These are phyloP conservation scores for Raphanus raphanistrum DNA, from an alignment of 345 rosid genomes.

Conservation along the genomic window DNA sequence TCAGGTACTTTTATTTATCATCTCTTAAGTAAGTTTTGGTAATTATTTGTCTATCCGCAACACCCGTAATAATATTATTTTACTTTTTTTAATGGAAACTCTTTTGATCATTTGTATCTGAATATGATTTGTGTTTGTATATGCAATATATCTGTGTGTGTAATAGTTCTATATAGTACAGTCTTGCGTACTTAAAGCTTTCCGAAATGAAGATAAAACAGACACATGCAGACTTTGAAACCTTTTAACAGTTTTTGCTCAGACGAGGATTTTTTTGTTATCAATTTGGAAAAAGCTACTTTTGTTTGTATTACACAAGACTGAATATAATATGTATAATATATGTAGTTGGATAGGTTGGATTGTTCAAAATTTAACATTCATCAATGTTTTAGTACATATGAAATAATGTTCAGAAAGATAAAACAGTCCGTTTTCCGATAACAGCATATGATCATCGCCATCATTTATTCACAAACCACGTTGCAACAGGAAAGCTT, in stretches of 20 bases:
- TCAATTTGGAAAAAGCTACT: slow-evolving; percentile 30
- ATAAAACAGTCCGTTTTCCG: slow-evolving; percentile 52
- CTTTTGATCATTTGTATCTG: background rate
- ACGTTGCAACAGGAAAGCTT: slow-evolving; percentile 63
- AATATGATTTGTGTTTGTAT: background rate
- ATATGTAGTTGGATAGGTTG: slow-evolving; percentile 13
- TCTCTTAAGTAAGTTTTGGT: slow-evolving; percentile 1
- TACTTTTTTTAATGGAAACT: background rate
- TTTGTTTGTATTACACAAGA: slow-evolving; percentile 37
- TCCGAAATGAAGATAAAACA: slow-evolving; percentile 27
- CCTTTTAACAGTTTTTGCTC: slow-evolving; percentile 13
- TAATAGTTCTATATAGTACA: slow-evolving; percentile 12
- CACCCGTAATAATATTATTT: background rate
- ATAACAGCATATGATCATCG: slow-evolving; percentile 83
- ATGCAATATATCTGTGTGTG: background rate
- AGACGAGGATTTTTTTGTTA: slow-evolving; percentile 6
- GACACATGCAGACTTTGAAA: slow-evolving; percentile 5
- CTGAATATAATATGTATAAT: slow-evolving; percentile 9
- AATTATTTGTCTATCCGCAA: background rate
- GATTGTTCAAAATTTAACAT: background rate
- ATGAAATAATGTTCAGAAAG: slow-evolving; percentile 7
- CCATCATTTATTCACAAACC: slow-evolving; percentile 68
- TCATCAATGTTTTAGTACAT: background rate
- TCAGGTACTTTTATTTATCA: background rate
- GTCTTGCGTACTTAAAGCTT: slow-evolving; percentile 18